Evolutionary conservation across 2,329 filamentous ascomycete genomes (phyloP).

Genomic region (Trichophyton simii): DNA sequence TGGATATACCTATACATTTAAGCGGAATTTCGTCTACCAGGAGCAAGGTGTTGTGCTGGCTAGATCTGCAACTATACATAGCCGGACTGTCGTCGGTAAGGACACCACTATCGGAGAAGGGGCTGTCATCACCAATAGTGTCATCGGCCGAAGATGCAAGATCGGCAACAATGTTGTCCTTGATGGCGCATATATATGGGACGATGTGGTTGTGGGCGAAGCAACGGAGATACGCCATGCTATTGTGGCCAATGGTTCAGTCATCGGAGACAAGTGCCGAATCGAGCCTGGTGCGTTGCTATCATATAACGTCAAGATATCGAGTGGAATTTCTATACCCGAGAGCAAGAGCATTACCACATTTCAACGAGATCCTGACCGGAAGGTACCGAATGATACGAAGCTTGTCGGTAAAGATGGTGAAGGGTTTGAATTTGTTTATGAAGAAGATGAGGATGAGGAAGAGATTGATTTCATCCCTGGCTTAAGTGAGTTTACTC

Average conservation of each 20-base stretch:
- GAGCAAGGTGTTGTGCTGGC: constrained; percentile 67
- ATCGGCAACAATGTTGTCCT: constrained; percentile 77
- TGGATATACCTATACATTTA: constrained; percentile 61
- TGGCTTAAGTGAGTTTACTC: constrained; percentile 7
- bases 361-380: constrained; percentile 33
- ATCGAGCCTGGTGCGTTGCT: constrained; percentile 64
- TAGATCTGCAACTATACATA: constrained; percentile 55
- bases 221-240: constrained; percentile 56
- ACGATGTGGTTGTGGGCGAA: constrained; percentile 65
- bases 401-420: constrained; percentile 46
- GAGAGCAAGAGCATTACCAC: constrained; percentile 33
- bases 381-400: constrained; percentile 35
- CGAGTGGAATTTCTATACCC: constrained; percentile 43
- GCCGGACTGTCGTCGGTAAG: constrained; percentile 61
- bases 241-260: constrained; percentile 61
- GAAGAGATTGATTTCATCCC: constrained; percentile 43
- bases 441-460: constrained; percentile 54
- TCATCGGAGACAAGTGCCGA: constrained; percentile 57
- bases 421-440: constrained; percentile 52
- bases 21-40: constrained; percentile 59
- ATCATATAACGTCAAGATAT: constrained; percentile 63
- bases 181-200: constrained; percentile 76
- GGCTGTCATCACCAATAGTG: constrained; percentile 57
- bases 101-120: constrained; percentile 63
- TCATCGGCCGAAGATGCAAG: constrained; percentile 71